Conservation (phyloP, 495 filamentous ascomycete genomes). For the Arthonia radiata region DNA sequence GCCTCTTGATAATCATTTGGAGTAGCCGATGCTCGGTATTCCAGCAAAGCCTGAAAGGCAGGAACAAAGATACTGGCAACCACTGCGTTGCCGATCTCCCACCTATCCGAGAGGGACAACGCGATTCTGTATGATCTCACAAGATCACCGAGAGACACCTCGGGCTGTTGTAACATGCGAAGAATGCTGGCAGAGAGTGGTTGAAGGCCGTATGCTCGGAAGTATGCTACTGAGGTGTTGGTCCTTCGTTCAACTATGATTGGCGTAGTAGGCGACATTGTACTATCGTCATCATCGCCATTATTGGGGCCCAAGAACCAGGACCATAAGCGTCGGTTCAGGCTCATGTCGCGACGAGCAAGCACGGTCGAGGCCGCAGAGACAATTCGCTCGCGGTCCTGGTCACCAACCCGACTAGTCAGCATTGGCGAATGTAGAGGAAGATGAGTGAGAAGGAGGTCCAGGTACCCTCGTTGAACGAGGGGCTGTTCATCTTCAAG, state of each 20-base stretch:
- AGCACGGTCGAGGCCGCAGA: constrained; percentile 68
- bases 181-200: constrained; percentile 52
- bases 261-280: constrained; percentile 22
- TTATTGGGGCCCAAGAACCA: constrained; percentile 80
- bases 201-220: constrained; percentile 49
- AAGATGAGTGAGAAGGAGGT: constrained; percentile 73
- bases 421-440: constrained; percentile 71
- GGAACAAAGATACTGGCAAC: constrained; percentile 73
- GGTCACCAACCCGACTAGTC: constrained; percentile 38
- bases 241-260: constrained; percentile 9
- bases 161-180: constrained; percentile 39
- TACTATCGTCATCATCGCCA: constrained; percentile 14
- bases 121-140: constrained; percentile 81
- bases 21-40: constrained; percentile 33
- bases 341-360: constrained; percentile 72
- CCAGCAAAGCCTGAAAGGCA: constrained; percentile 50
- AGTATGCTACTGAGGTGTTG: constrained; percentile 34
- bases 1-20: constrained; percentile 63
- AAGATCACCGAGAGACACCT: constrained; percentile 34
- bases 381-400: constrained; percentile 59
- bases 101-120: constrained; percentile 86
- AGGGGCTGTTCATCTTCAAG: constrained; percentile 74
- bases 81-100: constrained; percentile 82
- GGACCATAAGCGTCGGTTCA: constrained; percentile 85
- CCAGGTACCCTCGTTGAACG: constrained; percentile 80